Evolutionary conservation across 352 stramenopile species (phyloP), one percentile per base, ranked within the genome.

Genomic region (Phytophthora niederhauseri): DNA sequence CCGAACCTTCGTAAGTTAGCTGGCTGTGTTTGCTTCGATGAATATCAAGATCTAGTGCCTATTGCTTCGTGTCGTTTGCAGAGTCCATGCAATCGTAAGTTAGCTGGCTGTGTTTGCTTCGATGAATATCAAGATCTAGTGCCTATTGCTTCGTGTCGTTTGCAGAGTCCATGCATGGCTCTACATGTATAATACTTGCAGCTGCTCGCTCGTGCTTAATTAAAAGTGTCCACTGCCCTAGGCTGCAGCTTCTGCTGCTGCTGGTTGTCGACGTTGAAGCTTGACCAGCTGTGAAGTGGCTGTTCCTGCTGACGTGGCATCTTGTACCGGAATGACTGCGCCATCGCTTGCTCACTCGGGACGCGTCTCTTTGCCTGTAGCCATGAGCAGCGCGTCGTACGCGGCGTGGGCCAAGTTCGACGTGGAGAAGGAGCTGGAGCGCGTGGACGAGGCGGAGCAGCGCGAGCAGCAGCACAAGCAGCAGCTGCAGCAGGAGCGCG

Each of bases 391-490:
- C 24, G 72, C 66, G 14, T 86, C 75, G 51, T 93, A 93, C 62
- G 75, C 74, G 6, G 73, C 73, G 22, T 93, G 85, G 85, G 77
- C 70, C 52, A 78, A 72, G 54, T 93, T 82, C 65, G 83, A 93
- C 66, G 85, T 91, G 26, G 85, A 93, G 30, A 72, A 78, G 46
- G 85, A 90, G 64, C 74, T 93, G 15, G 71, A 64, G 72, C 80
- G 70, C 58, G 75, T 91, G 52, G 83, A 93, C 34, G 38, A 75
- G 48, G 30, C 57, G n/a, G 66, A 73, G 31, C 60, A 82, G 34
- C 68, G 34, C 1, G 75, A 87, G 15, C 57, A 58, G 24, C 72
- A 82, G 48, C 55, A 81, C 46, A 72, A 66, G 49, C 64, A 80
- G 50, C 53, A 73, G 51, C 60, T 76, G 41, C 70, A 73, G 54